Conservation (phyloP, 1,284 basidiomycete genomes). For the Ganoderma sinense region DNA sequence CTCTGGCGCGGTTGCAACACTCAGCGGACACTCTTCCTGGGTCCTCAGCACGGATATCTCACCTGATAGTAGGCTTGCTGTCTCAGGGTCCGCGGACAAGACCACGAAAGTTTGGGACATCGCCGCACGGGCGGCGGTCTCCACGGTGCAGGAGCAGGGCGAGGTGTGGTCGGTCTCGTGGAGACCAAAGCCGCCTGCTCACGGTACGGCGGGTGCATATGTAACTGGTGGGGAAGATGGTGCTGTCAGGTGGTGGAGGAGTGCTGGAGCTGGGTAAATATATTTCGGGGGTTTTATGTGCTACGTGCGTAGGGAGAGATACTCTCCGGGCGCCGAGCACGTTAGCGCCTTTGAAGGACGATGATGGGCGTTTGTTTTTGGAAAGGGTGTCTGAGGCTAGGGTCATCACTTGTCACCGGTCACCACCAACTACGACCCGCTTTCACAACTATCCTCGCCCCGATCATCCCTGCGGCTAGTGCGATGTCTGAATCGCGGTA, state of each 20-base stretch:
- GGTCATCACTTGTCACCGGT: no score
- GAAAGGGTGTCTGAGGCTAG: no score
- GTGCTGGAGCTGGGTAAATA: slow-evolving; percentile 57
- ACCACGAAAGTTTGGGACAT: slow-evolving; percentile 91
- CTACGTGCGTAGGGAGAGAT: background rate
- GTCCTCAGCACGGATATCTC: slow-evolving; percentile 83
- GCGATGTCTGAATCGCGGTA: background rate
- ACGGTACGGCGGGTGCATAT: slow-evolving; percentile 71
- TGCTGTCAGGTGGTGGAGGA: slow-evolving; percentile 78
- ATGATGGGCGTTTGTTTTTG: no score
- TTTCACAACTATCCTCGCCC: background rate
- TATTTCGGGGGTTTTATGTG: background rate
- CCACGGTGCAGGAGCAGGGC: slow-evolving; percentile 77
- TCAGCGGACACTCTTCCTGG: slow-evolving; percentile 89
- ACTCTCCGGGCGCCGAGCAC: no score
- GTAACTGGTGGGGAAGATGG: slow-evolving; percentile 86
- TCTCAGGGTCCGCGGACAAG: slow-evolving; percentile 87
- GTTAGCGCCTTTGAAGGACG: background rate
- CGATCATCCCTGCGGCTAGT: background rate
- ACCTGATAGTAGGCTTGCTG: slow-evolving; percentile 77
- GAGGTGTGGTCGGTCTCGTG: slow-evolving; percentile 90
- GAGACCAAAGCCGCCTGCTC: slow-evolving; percentile 68
- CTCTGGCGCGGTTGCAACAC: slow-evolving; percentile 79
- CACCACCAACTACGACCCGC: background rate
- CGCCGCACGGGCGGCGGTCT: slow-evolving; percentile 77